Conservation (phyloP, 257 asterid genomes). For the Przewalskia tangutica region DNA sequence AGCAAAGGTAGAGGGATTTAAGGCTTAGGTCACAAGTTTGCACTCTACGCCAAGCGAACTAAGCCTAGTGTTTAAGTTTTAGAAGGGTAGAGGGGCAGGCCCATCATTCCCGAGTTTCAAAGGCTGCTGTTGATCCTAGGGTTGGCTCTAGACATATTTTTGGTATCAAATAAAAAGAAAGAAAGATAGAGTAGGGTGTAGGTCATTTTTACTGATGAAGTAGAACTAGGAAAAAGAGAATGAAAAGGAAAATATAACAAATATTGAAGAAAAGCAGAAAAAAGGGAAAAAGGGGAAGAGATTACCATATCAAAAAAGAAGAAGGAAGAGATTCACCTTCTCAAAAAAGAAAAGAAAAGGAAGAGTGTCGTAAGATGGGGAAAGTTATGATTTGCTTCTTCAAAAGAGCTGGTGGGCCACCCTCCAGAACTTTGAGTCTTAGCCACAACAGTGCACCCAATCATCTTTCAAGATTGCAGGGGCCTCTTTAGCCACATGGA, state of each 20-base stretch:
- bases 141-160: background rate
- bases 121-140: background rate
- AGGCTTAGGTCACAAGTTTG: background rate
- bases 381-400: background rate
- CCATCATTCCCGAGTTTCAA: background rate
- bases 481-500: background rate
- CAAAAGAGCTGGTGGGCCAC: background rate
- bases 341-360: background rate
- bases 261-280: background rate
- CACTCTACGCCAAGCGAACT: background rate
- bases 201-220: background rate
- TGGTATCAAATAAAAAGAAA: background rate
- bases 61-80: background rate
- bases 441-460: background rate
- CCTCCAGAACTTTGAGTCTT: background rate
- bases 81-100: background rate
- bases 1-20: background rate
- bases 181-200: background rate
- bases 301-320: background rate
- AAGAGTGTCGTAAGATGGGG: background rate
- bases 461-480: background rate
- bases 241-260: background rate
- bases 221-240: background rate
- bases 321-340: background rate
- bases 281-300: background rate